A percentile compares a stretch with the other conserved stretches of the same genome.
These are phyloP conservation scores for Epichloe glyceriae DNA, from an alignment of 2,329 filamentous ascomycete genomes.

Conservation along the genomic window DNA sequence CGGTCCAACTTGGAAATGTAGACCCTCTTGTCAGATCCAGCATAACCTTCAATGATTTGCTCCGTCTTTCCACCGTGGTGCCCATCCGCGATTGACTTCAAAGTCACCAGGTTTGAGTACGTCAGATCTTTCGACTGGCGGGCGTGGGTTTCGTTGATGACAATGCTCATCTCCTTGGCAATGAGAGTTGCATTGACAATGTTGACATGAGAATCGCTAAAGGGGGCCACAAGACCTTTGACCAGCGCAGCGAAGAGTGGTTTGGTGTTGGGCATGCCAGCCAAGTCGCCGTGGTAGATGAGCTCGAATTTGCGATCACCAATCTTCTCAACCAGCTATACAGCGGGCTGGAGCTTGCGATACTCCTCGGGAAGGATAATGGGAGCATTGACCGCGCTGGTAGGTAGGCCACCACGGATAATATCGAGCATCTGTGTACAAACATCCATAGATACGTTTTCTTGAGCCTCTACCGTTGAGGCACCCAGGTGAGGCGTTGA, in stretches of 20 bases:
- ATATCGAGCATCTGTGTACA: constrained; percentile 69
- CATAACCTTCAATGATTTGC: too few relatives aligned
- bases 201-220: constrained; percentile 60
- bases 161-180: constrained; percentile 63
- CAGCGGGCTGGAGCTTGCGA: constrained; percentile 63
- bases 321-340: constrained; percentile 56
- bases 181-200: constrained; percentile 71
- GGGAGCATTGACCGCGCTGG: constrained; percentile 64
- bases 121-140: constrained; percentile 48
- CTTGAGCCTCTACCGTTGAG: constrained; percentile 69
- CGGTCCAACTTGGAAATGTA: too few relatives aligned
- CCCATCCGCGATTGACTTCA: too few relatives aligned
- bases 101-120: constrained; percentile 59
- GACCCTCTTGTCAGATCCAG: too few relatives aligned
- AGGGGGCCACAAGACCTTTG: constrained; percentile 59
- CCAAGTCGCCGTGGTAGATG: too few relatives aligned
- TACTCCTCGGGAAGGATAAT: constrained; percentile 74
- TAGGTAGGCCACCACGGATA: constrained; percentile 54
- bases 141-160: constrained; percentile 60
- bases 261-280: too few relatives aligned
- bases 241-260: constrained; percentile 68
- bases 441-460: constrained; percentile 73
- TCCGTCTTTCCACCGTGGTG: too few relatives aligned
- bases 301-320: too few relatives aligned
- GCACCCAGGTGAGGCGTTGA: constrained; percentile 71